Conservation (phyloP, 345 rosid genomes). For the Rhizophora mangle region DNA sequence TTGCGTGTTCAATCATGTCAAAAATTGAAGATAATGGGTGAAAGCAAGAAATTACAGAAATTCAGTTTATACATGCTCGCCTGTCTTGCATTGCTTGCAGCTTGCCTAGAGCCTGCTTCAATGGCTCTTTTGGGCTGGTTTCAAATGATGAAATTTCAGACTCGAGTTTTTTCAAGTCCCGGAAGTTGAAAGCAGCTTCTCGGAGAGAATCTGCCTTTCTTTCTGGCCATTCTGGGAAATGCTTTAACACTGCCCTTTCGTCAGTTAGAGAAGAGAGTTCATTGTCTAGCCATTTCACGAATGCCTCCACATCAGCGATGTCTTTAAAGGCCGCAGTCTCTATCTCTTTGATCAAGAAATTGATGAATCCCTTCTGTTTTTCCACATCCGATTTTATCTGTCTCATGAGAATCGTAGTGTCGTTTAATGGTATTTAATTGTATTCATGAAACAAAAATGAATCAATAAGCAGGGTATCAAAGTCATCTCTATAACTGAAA, state of each 20-base stretch:
- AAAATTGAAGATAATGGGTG: slow-evolving; percentile 11
- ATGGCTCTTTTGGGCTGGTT: slow-evolving; percentile 54
- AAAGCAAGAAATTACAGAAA: slow-evolving; percentile 17
- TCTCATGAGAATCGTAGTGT: not conserved
- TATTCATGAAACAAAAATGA: not conserved
- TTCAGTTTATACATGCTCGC: slow-evolving; percentile 67
- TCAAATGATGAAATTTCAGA: slow-evolving; percentile 53
- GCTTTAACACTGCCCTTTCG: slow-evolving; percentile 94
- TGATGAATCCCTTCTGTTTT: slow-evolving; percentile 62
- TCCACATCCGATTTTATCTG: slow-evolving; percentile 89
- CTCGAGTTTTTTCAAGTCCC: slow-evolving; percentile 57
- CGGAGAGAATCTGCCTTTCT: slow-evolving; percentile 75
- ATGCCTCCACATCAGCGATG: slow-evolving; percentile 67
- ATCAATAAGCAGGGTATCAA: slow-evolving; percentile 13
- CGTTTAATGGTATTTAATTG: not conserved
- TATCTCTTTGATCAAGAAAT: slow-evolving; percentile 61
- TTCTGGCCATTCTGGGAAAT: slow-evolving; percentile 92
- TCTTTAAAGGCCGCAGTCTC: slow-evolving; percentile 57
- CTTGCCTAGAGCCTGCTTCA: slow-evolving; percentile 41
- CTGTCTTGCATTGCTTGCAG: slow-evolving; percentile 87
- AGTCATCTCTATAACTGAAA: slow-evolving; percentile 14
- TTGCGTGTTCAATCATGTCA: slow-evolving; percentile 14
- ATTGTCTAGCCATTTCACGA: slow-evolving; percentile 76
- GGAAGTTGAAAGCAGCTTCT: slow-evolving; percentile 77
- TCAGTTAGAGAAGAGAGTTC: slow-evolving; percentile 76